phyloP scores from a whole-genome alignment of 306 rosid genomes.

The Cucurbita maxima region DNA sequence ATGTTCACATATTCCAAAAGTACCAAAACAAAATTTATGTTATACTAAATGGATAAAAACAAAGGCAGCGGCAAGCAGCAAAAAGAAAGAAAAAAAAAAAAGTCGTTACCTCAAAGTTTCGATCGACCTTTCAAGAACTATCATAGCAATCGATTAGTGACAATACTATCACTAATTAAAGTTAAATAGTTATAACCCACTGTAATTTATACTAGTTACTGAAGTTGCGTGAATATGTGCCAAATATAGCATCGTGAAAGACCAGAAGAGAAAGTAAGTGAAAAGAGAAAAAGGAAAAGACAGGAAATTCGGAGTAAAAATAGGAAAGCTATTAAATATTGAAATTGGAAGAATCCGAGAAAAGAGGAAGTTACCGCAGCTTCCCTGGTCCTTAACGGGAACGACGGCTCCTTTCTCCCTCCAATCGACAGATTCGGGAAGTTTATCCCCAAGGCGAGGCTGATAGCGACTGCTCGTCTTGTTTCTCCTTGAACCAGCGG shows the following conservation, averaged over 20 bases:
- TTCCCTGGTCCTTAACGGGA: constrained; percentile 68
- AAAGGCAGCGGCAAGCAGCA: not conserved
- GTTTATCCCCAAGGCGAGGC: constrained; percentile 48
- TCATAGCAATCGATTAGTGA: not conserved
- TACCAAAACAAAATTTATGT: not conserved
- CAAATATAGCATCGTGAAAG: not conserved
- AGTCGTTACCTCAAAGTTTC: not conserved
- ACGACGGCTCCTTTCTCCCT: constrained; percentile 70
- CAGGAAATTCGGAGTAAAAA: not conserved
- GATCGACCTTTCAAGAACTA: not conserved
- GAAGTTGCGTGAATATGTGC: not conserved
- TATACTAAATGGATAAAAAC: not conserved
- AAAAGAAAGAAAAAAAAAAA: not conserved
- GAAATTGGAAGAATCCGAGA: not conserved
- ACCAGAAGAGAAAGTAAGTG: not conserved
- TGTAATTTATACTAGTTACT: not conserved
- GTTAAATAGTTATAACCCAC: not conserved
- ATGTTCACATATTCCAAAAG: not conserved
- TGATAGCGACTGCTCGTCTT: constrained; percentile 35
- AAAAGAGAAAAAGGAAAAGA: not conserved
- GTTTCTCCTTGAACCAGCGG: constrained; percentile 16
- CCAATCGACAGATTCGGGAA: constrained; percentile 82
- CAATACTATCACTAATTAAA: not conserved
- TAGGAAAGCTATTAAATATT: not conserved
- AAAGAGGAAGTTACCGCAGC: constrained; percentile 48